These are phyloP conservation scores for Cyclostephanos tholiformis DNA, from an alignment of 108 stramenopile genomes.

Conservation along the genomic window DNA sequence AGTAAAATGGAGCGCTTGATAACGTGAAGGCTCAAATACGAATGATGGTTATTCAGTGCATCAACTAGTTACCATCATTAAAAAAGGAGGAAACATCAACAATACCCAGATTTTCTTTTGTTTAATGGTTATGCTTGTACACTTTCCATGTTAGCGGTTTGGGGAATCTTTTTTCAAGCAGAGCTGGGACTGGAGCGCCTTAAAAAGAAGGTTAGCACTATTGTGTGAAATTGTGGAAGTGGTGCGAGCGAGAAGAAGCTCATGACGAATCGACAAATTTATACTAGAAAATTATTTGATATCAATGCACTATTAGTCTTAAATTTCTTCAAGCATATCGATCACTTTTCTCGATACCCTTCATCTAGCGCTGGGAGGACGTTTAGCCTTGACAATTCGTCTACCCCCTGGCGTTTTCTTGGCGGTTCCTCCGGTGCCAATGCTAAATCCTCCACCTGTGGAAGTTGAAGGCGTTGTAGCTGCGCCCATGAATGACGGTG, in stretches of 20 bases:
- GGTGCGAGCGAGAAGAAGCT: conserved; percentile 15
- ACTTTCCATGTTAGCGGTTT: conserved; percentile 25
- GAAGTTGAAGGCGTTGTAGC: neutral
- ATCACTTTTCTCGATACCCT: neutral
- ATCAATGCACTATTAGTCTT: neutral
- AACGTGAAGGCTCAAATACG: conserved; percentile 20
- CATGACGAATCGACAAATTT: neutral
- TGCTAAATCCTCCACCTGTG: conserved; percentile 15
- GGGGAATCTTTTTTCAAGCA: conserved; percentile 14
- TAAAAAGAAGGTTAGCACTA: conserved; percentile 8
- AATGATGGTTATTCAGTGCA: conserved; percentile 19
- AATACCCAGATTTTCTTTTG: conserved; percentile 24
- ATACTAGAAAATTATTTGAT: neutral
- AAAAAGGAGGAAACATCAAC: neutral
- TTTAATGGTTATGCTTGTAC: conserved; percentile 30
- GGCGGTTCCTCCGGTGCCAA: conserved; percentile 16
- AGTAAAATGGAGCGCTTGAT: conserved; percentile 21
- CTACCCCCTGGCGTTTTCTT: conserved; percentile 15
- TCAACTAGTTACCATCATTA: conserved; percentile 12
- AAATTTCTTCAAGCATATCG: neutral
- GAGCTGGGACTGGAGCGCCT: conserved; percentile 27
- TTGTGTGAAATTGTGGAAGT: conserved; percentile 32
- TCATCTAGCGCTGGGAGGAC: conserved; percentile 10
- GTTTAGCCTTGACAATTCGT: conserved; percentile 26
- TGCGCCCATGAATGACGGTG: neutral